Base-by-base conservation (phyloP, 805 yeast species). In the Pichia californica region DNA sequence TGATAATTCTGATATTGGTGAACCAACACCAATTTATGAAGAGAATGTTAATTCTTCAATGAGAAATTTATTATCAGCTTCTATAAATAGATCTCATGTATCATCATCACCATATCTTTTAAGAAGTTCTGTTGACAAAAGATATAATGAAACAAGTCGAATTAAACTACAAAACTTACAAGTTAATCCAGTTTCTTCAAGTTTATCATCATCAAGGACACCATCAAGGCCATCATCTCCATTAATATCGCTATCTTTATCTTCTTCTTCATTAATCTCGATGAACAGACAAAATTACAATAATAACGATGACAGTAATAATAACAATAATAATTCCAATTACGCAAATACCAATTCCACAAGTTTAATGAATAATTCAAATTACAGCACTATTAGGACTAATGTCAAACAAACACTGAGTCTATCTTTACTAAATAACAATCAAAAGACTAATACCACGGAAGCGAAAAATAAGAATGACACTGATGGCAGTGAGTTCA, bases 21-120 rank as follows among this genome's bases (percentile, higher is more conserved):
- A 54, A 25, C 61, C 59, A n/a, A 53, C 63, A 18, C 63, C 63
- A 28, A 29, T 54, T 27, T 53, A 60, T 36, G 48, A 49, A 19
- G 38, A 37, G 11, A 10, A 15, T n/a, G 7, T 5, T n/a, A 20
- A 28, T 7, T 36, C 18, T 3, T 11, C 28, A 18, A 7, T 23
- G 26, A 23, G 11, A 6, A 33, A 5, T 23, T 20, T 33, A 23
- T 23, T 23, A 23, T 23, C 18, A 14, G 7, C 30, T 6, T 10
- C 30, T 9, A 25, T 10, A 25, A 25, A 25, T 25, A 25, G 27
- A 7, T 23, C 36, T 16, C 36, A 23, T 5, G 36, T 3, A 8
- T 3, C 25, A 20, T 18, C 28, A n/a, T 33, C 36, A 20, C n/a
- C 36, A 23, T 9, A 26, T 14, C 25, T 11, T 23, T 14, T 33